Conservation (phyloP, 257 asterid genomes). For the Solanum infundibuliforme region DNA sequence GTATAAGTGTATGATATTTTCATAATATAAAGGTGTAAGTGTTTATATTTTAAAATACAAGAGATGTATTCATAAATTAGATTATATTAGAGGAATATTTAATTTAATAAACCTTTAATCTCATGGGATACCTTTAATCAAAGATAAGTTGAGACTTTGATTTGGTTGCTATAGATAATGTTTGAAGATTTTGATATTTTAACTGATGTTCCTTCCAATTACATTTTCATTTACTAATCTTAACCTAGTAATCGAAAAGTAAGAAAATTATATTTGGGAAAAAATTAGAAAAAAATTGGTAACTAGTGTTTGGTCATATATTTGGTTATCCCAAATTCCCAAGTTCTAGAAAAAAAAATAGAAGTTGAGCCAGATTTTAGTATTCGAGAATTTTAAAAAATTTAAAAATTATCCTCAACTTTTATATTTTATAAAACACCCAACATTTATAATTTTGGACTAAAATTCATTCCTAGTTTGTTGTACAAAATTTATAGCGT, state of each 20-base stretch:
- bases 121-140: neutral
- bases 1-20: neutral
- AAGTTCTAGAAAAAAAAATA: neutral
- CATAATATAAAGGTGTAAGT: no score
- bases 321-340: no score
- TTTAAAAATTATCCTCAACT: no score
- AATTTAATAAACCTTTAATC: no score
- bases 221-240: neutral
- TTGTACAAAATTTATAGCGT: no score
- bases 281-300: no score
- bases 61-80: neutral
- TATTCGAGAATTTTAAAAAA: no score
- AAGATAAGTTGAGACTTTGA: neutral
- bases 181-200: neutral
- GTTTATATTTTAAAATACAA: no score
- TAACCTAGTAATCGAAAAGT: neutral
- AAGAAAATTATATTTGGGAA: neutral
- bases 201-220: neutral
- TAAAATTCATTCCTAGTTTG: no score
- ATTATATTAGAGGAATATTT: no score
- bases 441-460: no score
- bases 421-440: no score
- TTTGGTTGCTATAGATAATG: neutral
- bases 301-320: neutral
- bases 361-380: neutral